Percentiles rank a stretch among this genome's conserved stretches.
Evolutionary conservation across 179 eudicot genomes (phyloP).

Genomic region (Beta lomatogona): DNA sequence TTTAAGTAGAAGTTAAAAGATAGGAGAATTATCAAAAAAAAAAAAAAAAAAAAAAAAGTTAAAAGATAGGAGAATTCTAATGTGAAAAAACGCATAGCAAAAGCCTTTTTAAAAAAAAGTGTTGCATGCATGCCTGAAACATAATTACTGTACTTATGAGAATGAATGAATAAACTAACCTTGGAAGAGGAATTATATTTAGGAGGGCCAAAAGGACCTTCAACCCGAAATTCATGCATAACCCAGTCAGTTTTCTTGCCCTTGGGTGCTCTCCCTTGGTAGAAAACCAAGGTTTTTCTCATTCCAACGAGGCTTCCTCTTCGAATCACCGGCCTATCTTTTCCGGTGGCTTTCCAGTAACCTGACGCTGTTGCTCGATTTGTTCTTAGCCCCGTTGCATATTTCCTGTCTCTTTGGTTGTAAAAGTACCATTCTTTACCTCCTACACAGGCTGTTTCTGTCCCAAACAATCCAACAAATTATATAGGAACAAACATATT

Average conservation of each 20-base stretch:
- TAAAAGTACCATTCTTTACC: conserved; percentile 93
- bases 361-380: conserved; percentile 89
- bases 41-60: too few species aligned
- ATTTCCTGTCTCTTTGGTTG: conserved; percentile 83
- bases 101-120: neutral
- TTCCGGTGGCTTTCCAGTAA: conserved; percentile 98
- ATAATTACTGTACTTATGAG: neutral
- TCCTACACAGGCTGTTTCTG: conserved; percentile 79
- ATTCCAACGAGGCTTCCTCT: conserved; percentile 70
- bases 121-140: neutral
- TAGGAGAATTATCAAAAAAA: too few species aligned
- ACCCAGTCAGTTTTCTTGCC: conserved; percentile 90
- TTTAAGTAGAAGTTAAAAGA: too few species aligned
- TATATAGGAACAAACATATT: too few species aligned
- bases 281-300: conserved; percentile 91
- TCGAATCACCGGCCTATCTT: conserved; percentile 56
- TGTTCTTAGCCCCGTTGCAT: conserved; percentile 84
- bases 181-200: conserved; percentile 40
- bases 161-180: conserved; percentile 27
- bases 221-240: conserved; percentile 92
- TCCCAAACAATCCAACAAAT: neutral
- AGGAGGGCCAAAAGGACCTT: conserved; percentile 60
- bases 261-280: conserved; percentile 93
- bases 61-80: too few species aligned
- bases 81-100: too few species aligned